Conservation (phyloP, 495 filamentous ascomycete species). For the Sporormia fimetaria region DNA sequence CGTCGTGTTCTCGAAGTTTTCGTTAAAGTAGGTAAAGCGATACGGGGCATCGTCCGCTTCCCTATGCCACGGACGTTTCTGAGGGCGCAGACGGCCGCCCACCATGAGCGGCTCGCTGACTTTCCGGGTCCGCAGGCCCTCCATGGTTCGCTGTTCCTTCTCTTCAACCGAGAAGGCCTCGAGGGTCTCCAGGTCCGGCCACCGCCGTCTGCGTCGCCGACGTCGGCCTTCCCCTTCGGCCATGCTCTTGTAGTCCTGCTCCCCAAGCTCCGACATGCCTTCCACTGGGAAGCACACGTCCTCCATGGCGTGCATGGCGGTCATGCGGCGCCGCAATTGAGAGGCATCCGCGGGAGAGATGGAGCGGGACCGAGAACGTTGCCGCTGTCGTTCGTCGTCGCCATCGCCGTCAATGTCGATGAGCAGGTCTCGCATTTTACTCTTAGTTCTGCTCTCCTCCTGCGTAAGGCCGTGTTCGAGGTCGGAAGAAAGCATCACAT, state of each 20-base stretch:
- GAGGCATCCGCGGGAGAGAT: conserved; percentile 33
- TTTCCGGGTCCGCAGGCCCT: conserved; percentile 78
- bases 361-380: conserved; percentile 26
- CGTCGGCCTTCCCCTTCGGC: conserved; percentile 33
- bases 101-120: conserved; percentile 88
- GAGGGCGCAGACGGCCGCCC: conserved; percentile 73
- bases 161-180: conserved; percentile 88
- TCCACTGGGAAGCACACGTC: conserved; percentile 91
- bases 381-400: conserved; percentile 16
- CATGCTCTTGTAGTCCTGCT: conserved; percentile 51
- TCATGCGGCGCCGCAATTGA: conserved; percentile 40
- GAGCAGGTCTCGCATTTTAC: conserved; percentile 39
- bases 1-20: conserved; percentile 86
- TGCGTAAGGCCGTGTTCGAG: conserved; percentile 35
- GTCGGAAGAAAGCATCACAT: conserved; percentile 60
- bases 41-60: conserved; percentile 86
- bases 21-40: conserved; percentile 96
- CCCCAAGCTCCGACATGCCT: conserved; percentile 62
- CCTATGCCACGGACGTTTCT: conserved; percentile 68
- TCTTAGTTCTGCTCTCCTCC: conserved; percentile 27
- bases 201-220: conserved; percentile 40
- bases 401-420: conserved; percentile 48
- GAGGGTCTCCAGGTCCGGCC: conserved; percentile 63
- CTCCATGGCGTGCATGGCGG: conserved; percentile 52
- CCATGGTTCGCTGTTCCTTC: conserved; percentile 70